Evolutionary conservation across 495 filamentous ascomycete species (phyloP), one percentile per base, ranked within the genome.

Genomic region (Emericellopsis terricola): DNA sequence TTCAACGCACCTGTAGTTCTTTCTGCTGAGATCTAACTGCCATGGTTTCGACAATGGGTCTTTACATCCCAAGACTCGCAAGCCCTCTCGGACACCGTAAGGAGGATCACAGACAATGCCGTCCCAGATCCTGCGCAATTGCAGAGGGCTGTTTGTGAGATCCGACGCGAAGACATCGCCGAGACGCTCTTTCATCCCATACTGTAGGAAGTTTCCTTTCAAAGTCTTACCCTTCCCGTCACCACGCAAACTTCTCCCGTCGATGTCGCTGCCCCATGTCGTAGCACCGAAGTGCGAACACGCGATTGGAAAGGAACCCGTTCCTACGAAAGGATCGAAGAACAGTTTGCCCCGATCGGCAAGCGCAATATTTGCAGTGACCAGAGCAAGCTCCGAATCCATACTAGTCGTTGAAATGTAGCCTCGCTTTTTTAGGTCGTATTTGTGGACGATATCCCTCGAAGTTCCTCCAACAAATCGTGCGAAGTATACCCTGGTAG

Each of bases 361-460:
- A 10, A 78, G 71, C 0, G 82, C 76, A 33, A 99, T 69, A 49
- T 99, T 99, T 1, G 85, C 86, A 0, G 85, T 96, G 16, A 99
- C 62, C 2, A 99, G 70, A 16, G 81, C 76, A 27, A 99, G 60
- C 48, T 94, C 91, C 0, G 91, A 77, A 51, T 96, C 89, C 86
- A 99, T 94, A 9, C 78, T 83, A 0, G 89, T 99, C 0, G 86
- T 96, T 45, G 78, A 81, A 45, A 99, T 94, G 48, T 96, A 96
- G 28, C 62, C 59, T 5, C 89, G 68, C 53, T 89, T 92, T 57
- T 99, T 99, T 9, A 99, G 61, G 47, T 86, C 83, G 43, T 89
- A 85, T 38, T 68, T 78, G 16, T 66, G 57, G 14, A 86, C 62
- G n/a, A 74, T 49, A 17, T 76, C 65, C 27, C 86, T 61, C 15